Percentiles rank a stretch among this genome's conserved stretches.
Evolutionary conservation across 2,329 filamentous ascomycete species (phyloP).

Genomic region (Penicillium griseofulvum): DNA sequence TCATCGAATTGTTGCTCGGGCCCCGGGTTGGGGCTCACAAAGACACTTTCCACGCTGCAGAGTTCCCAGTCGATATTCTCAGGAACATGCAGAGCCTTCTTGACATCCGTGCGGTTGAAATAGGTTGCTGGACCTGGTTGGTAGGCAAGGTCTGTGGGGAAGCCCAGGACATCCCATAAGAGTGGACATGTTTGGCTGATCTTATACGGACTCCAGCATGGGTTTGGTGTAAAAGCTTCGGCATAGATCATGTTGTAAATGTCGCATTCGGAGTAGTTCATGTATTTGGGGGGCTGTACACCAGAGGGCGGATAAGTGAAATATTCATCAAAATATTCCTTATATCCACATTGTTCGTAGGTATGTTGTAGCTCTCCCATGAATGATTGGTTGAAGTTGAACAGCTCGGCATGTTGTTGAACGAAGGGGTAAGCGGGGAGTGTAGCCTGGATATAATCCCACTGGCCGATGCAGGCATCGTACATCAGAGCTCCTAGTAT

Average conservation of each 20-base stretch:
- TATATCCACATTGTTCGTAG: slow-evolving; percentile 48
- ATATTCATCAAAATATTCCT: slow-evolving; percentile 46
- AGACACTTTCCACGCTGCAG: slow-evolving; percentile 44
- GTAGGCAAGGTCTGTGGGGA: slow-evolving; percentile 56
- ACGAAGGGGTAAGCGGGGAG: slow-evolving; percentile 45
- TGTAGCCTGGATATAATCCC: slow-evolving; percentile 32
- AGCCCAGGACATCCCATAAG: slow-evolving; percentile 66
- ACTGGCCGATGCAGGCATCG: slow-evolving; percentile 59
- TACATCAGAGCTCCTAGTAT: slow-evolving; percentile 61
- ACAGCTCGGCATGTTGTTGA: slow-evolving; percentile 42
- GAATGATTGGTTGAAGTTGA: slow-evolving; percentile 47
- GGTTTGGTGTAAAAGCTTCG: slow-evolving; percentile 61
- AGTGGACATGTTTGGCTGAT: slow-evolving; percentile 69
- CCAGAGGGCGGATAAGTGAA: slow-evolving; percentile 52
- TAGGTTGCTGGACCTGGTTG: slow-evolving; percentile 61
- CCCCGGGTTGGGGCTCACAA: slow-evolving; percentile 42
- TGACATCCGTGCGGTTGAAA: slow-evolving; percentile 69
- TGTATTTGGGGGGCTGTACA: slow-evolving; percentile 59
- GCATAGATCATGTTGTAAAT: slow-evolving; percentile 58
- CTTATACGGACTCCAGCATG: slow-evolving; percentile 76
- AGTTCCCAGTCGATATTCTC: slow-evolving; percentile 29
- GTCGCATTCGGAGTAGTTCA: slow-evolving; percentile 52
- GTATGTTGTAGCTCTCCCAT: slow-evolving; percentile 39
- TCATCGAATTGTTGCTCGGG: slow-evolving; percentile 36
- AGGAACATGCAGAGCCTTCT: slow-evolving; percentile 64